A percentile compares a stretch with the other conserved stretches of the same genome.
Conservation (phyloP, 495 filamentous ascomycete genomes). For the Neurospora sublineolata region DNA sequence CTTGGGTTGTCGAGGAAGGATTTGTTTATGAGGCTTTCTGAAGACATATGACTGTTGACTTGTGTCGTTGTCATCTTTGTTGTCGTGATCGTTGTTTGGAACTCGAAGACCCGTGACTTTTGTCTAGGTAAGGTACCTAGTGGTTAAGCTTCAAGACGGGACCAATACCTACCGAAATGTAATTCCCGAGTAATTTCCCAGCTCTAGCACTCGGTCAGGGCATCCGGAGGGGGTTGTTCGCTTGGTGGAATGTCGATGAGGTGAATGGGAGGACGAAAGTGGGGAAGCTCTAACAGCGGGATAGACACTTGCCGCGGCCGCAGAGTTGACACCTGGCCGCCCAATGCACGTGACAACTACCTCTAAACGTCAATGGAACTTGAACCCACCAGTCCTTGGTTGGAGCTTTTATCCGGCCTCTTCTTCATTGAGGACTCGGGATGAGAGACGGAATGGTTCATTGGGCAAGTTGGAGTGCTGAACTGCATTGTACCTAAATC, state of each 20-base stretch:
- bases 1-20: background rate
- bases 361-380: background rate
- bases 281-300: background rate
- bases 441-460: background rate
- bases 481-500: background rate
- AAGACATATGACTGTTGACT: background rate
- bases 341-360: background rate
- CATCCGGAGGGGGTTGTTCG: background rate
- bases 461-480: background rate
- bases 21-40: background rate
- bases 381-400: background rate
- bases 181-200: background rate
- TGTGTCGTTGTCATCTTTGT: background rate
- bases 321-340: background rate
- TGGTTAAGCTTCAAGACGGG: background rate
- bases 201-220: background rate
- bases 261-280: background rate
- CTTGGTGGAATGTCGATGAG: background rate
- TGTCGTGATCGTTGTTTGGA: background rate
- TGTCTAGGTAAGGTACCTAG: background rate
- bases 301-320: background rate
- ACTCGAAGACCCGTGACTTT: background rate
- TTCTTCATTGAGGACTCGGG: background rate
- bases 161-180: background rate
- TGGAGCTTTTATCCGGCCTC: background rate